These are phyloP conservation scores for Boletus subcaerulescens DNA, from an alignment of 768 basidiomycete species.

Conservation along the genomic window DNA sequence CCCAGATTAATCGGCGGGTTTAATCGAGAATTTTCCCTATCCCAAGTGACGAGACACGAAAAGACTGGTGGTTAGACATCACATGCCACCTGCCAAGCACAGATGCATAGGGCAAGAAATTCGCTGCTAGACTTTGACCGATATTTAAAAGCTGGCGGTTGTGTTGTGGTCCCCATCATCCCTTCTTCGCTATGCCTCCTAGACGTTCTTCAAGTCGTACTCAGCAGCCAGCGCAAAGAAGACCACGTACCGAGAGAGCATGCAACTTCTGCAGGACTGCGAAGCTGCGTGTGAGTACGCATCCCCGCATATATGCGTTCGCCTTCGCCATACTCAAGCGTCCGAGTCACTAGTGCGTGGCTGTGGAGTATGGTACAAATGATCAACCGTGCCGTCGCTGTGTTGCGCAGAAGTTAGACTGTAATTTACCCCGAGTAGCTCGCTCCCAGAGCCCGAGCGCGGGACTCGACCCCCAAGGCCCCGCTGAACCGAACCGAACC, in stretches of 20 bases:
- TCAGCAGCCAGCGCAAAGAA: slow-evolving; percentile 10
- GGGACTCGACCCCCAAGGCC: slow-evolving; percentile 6
- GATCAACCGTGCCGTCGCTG: slow-evolving; percentile 25
- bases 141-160: slow-evolving; percentile 18
- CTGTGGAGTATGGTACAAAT: slow-evolving; percentile 12
- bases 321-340: slow-evolving; percentile 1
- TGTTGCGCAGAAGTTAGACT: slow-evolving; percentile 7
- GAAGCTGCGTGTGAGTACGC: slow-evolving; percentile 17
- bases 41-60: slow-evolving; percentile 5
- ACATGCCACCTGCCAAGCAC: slow-evolving; percentile 8
- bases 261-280: slow-evolving; percentile 19
- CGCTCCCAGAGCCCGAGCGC: slow-evolving; percentile 24
- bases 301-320: neutral
- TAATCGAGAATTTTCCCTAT: slow-evolving; percentile 7
- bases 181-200: slow-evolving; percentile 15
- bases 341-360: slow-evolving; percentile 14
- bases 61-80: slow-evolving; percentile 2
- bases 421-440: slow-evolving; percentile 10
- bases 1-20: slow-evolving; percentile 13
- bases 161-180: slow-evolving; percentile 4
- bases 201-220: slow-evolving; percentile 3
- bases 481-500: slow-evolving; percentile 3
- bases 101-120: slow-evolving; percentile 8
- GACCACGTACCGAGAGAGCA: slow-evolving; percentile 14
- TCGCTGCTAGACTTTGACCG: slow-evolving; percentile 5